These are phyloP conservation scores for Furculomyces boomerangus DNA, from an alignment of 371 early-diverging fungal species.

Conservation along the genomic window DNA sequence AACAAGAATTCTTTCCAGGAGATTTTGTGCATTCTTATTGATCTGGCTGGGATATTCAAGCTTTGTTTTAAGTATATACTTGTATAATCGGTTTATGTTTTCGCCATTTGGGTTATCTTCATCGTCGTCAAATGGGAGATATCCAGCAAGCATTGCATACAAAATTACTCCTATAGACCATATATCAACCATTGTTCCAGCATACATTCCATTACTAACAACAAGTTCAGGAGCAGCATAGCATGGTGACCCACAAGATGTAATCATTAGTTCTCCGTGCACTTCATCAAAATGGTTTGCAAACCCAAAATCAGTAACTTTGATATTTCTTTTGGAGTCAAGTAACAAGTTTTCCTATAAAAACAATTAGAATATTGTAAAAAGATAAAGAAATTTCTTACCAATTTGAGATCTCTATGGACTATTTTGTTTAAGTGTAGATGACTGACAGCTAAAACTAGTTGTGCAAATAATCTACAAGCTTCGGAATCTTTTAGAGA, in stretches of 20 bases:
- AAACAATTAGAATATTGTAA: too few species aligned
- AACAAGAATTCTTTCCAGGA: slow-evolving; percentile 79
- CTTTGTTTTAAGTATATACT: slow-evolving; percentile 81
- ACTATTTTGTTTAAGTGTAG: slow-evolving; percentile 78
- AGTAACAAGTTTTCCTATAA: slow-evolving; percentile 85
- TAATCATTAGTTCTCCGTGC: slow-evolving; percentile 56
- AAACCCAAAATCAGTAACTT: slow-evolving; percentile 98
- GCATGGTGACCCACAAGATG: slow-evolving; percentile 92
- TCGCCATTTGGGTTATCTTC: slow-evolving; percentile 90
- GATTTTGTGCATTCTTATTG: slow-evolving; percentile 51
- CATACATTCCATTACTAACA: slow-evolving; percentile 88
- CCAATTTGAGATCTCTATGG: slow-evolving; percentile 91
- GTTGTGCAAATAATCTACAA: slow-evolving; percentile 80
- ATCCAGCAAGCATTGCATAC: slow-evolving; percentile 96
- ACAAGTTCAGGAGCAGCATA: slow-evolving; percentile 97
- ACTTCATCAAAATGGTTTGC: slow-evolving; percentile 72
- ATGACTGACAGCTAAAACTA: slow-evolving; percentile 74
- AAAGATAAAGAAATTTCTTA: too few species aligned
- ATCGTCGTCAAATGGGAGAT: slow-evolving; percentile 98
- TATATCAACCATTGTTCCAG: slow-evolving; percentile 83
- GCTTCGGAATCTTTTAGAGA: slow-evolving; percentile 84
- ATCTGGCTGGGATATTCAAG: slow-evolving; percentile 81
- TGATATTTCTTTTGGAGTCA: slow-evolving; percentile 66
- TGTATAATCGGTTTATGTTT: slow-evolving; percentile 88
- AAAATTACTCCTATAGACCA: slow-evolving; percentile 88